Base-by-base conservation (phyloP, 768 basidiomycete species). In the Mycena polygramma region DNA sequence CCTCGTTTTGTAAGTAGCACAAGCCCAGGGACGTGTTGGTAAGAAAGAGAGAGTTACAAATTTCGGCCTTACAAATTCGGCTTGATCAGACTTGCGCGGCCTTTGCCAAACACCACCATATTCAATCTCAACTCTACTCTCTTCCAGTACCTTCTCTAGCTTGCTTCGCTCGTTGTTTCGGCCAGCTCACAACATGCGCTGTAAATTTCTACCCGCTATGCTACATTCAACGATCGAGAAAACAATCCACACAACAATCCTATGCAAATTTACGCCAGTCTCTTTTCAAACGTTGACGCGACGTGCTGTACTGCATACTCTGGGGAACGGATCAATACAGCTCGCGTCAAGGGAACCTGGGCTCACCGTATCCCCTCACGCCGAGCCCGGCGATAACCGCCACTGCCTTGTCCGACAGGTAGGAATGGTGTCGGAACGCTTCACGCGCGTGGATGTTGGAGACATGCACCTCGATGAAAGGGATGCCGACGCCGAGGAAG, bases 381-480 rank as follows among this genome's bases (percentile, higher is more conserved):
- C 75, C 75, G 37, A 74, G 41, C 5, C 75, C 75, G 20, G 61
- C 75, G 3, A 76, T 73, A 14, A 75, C 70, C 4, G 74, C 74
- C 4, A 73, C 69, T 20, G 73, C 75, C 52, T 76, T 76, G 57
- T 76, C 71, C 19, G 71, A 73, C 14, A 76, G 52, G 37, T 74
- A 76, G n/a, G 75, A 76, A 46, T 76, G 71, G 59, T 76, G 75
- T 36, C 75, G n/a, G 41, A 70, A 76, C 20, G 66, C 48, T 57
- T 76, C 75, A 22, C 73, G 58, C 0, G 75, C 72, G 49, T 76
- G 74, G 11, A 75, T 61, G 57, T 76, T 76, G 17, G 74, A 71
- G 46, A 76, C 52, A 53, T 76, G 75, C 49, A 75, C 54, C 58
- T 76, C 75, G 63, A 76, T 67, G 52, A 73, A 76, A 9, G 75